These are phyloP conservation scores for Paxillus ammoniavirescens DNA, from an alignment of 768 basidiomycete genomes.

Conservation along the genomic window DNA sequence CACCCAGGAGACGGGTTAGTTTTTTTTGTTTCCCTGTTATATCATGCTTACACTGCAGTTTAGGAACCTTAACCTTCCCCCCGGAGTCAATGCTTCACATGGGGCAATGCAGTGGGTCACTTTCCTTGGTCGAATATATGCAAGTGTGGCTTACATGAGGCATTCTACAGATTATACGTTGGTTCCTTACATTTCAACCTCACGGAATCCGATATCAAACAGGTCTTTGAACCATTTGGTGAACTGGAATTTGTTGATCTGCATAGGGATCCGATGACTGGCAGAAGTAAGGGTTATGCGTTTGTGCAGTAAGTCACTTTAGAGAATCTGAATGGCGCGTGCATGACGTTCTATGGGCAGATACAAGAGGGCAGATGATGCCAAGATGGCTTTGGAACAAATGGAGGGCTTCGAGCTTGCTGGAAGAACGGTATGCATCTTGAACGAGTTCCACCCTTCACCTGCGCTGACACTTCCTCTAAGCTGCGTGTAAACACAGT, in stretches of 20 bases:
- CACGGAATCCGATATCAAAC: slow-evolving; percentile 94
- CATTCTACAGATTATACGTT: slow-evolving; percentile 77
- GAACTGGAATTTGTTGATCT: slow-evolving; percentile 98
- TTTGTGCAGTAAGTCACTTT: slow-evolving; percentile 81
- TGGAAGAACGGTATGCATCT: slow-evolving; percentile 73
- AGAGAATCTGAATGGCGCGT: not conserved
- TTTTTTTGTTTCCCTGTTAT: not conserved
- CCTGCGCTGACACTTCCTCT: slow-evolving; percentile 13
- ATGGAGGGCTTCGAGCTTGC: slow-evolving; percentile 99
- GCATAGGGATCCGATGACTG: slow-evolving; percentile 92
- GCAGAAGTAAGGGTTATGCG: slow-evolving; percentile 95
- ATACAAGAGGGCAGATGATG: slow-evolving; percentile 89
- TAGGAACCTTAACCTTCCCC: slow-evolving; percentile 79
- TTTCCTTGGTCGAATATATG: slow-evolving; percentile 15
- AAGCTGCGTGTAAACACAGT: slow-evolving; percentile 90
- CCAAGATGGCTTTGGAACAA: slow-evolving; percentile 94
- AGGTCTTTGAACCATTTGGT: slow-evolving; percentile 99
- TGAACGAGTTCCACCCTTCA: slow-evolving; percentile 7
- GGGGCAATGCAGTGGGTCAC: slow-evolving; percentile 78
- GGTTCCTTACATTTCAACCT: slow-evolving; percentile 97
- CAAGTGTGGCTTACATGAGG: slow-evolving; percentile 11
- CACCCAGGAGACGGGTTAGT: slow-evolving; percentile 86
- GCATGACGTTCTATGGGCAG: slow-evolving; percentile 36
- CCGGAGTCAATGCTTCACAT: slow-evolving; percentile 79
- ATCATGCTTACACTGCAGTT: slow-evolving; percentile 7